phyloP scores from a whole-genome alignment of 1,284 basidiomycete species.

The Meira miltonrushii region DNA sequence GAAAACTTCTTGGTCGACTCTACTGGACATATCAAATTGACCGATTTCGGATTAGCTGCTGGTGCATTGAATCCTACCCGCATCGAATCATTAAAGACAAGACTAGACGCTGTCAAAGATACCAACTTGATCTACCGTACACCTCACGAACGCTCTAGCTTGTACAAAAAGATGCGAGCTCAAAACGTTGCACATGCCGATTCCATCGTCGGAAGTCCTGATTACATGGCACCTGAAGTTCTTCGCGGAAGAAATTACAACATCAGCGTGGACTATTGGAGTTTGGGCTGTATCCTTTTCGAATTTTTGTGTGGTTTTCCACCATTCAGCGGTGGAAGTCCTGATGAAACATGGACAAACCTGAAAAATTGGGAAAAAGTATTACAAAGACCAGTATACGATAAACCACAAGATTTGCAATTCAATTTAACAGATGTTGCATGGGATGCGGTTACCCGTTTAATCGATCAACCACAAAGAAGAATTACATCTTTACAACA shows the following conservation, averaged over 20 bases:
- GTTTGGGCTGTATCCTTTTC: constrained; percentile 94
- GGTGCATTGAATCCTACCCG: constrained; percentile 90
- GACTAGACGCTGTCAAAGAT: constrained; percentile 95
- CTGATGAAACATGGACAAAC: constrained; percentile 99
- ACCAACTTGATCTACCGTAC: constrained; percentile 83
- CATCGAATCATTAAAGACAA: constrained; percentile 89
- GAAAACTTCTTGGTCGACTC: constrained; percentile 97
- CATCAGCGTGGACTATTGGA: constrained; percentile 97
- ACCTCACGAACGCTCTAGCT: constrained; percentile 87
- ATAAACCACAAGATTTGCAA: constrained; percentile 89
- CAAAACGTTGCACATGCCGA: constrained; percentile 86
- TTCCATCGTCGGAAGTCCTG: constrained; percentile 95
- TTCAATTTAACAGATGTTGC: constrained; percentile 92
- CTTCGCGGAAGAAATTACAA: constrained; percentile 90
- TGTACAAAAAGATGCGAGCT: constrained; percentile 86
- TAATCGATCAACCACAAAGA: constrained; percentile 70
- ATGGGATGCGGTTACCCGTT: constrained; percentile 85
- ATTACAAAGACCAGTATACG: constrained; percentile 84
- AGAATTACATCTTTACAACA: constrained; percentile 72
- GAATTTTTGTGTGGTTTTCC: constrained; percentile 85
- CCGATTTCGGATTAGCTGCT: constrained; percentile 95
- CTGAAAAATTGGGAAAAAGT: constrained; percentile 93
- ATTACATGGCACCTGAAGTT: constrained; percentile 78
- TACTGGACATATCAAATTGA: constrained; percentile 93
- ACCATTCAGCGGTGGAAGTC: constrained; percentile 89